Evolutionary conservation across 805 yeast species (phyloP), one percentile per base, ranked within the genome.

Genomic region (Kazachstania kunashirensis): DNA sequence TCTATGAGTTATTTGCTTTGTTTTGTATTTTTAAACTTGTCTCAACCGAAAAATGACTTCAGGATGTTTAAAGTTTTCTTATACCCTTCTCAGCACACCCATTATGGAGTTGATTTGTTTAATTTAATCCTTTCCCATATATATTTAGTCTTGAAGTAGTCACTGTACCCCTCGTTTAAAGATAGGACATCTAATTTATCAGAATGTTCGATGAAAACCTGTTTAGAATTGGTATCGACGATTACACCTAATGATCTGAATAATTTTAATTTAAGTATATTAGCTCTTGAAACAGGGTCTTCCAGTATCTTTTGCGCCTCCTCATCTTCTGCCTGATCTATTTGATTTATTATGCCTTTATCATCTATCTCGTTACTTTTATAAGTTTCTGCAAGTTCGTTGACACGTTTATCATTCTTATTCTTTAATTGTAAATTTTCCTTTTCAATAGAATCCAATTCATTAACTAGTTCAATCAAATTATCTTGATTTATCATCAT

Each of bases 131-230:
- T 68, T 42, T 82, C 92, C 95, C 95, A 84, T 23, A 84, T 71
- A 52, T 73, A 79, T 50, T 84, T 83, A 11, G 84, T 71, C 21
- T 81, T 70, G 55, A 81, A 83, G 49, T 69, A 79, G 40, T 77
- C 78, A 48, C 81, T 74, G 43, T 77, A 73, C 40, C 73, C 51
- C 34, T 59, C 64, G 18, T 66, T 70, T 23, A 76, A 67, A 19
- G 73, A 68, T 36, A 80, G 56, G 7, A 72, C 62, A 46, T 70
- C 72, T 1, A 75, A 59, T 19, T 70, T 70, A 19, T 57, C 58
- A n/a, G 55, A 55, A 37, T 67, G 68, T 49, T 73, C 74, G 40
- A 78, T 68, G 27, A 77, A 50, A 2, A 75, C 59, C 40, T 66
- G 67, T 19, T 62, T 63, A 9, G 62, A 52, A 14, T 60, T 58